Conservation (phyloP, 495 filamentous ascomycete species). For the Trichoderma asperelloides region DNA sequence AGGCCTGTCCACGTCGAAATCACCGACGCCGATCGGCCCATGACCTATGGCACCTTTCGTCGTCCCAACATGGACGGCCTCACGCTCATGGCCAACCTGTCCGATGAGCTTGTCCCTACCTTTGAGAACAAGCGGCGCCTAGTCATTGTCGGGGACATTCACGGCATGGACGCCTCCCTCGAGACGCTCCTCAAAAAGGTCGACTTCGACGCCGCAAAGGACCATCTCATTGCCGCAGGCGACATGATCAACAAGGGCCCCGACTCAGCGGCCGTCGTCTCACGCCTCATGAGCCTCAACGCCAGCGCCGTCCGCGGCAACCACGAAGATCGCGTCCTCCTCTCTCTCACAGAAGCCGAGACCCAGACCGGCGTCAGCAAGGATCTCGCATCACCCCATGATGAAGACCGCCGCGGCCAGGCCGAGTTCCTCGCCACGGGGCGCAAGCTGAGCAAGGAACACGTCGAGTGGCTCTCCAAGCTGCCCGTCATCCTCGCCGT, state of each 20-base stretch:
- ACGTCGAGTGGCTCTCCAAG: slow-evolving; percentile 58
- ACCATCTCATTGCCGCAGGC: slow-evolving; percentile 76
- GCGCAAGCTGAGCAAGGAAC: slow-evolving; percentile 31
- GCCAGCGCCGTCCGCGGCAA: slow-evolving; percentile 85
- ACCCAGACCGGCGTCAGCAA: slow-evolving; percentile 8
- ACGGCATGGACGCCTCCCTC: slow-evolving; percentile 69
- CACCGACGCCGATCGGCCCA: slow-evolving; percentile 12
- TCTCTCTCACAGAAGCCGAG: slow-evolving; percentile 7
- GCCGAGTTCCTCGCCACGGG: slow-evolving; percentile 25
- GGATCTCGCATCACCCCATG: slow-evolving; percentile 8
- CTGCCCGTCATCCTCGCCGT: slow-evolving; percentile 62
- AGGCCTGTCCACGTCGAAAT: slow-evolving; percentile 4
- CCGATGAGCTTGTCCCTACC: slow-evolving; percentile 25
- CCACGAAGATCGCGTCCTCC: slow-evolving; percentile 77
- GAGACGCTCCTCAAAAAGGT: slow-evolving; percentile 57
- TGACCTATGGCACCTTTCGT: slow-evolving; percentile 19
- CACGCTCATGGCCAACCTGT: slow-evolving; percentile 25
- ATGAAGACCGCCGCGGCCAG: slow-evolving; percentile 26
- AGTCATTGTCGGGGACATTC: slow-evolving; percentile 80
- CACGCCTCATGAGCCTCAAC: slow-evolving; percentile 55
- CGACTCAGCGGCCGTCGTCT: slow-evolving; percentile 68
- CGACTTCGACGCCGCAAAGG: slow-evolving; percentile 48
- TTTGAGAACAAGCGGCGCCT: slow-evolving; percentile 30
- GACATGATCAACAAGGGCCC: slow-evolving; percentile 88
- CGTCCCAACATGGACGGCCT: slow-evolving; percentile 26